These are phyloP conservation scores for Schizophyllum commune DNA, from an alignment of 1,284 basidiomycete species.

Conservation along the genomic window DNA sequence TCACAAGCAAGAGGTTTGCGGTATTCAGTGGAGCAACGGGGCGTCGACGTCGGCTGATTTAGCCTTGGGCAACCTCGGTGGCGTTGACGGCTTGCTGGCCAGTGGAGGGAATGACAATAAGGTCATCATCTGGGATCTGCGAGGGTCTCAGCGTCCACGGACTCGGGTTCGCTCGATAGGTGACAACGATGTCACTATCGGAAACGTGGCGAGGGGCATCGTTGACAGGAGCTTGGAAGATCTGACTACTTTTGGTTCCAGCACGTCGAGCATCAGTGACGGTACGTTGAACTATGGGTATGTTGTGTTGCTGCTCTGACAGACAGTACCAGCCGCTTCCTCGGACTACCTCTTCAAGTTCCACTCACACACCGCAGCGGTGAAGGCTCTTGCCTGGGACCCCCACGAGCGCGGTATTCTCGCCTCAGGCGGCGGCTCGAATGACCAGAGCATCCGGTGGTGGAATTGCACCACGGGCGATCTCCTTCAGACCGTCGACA, in stretches of 20 bases:
- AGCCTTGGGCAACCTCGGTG: constrained; percentile 14
- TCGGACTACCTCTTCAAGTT: constrained; percentile 61
- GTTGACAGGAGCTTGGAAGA: constrained; percentile 15
- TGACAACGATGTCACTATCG: background rate
- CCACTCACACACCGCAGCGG: constrained; percentile 93
- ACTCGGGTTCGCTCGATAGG: constrained; percentile 1
- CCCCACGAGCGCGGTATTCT: constrained; percentile 89
- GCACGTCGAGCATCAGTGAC: background rate
- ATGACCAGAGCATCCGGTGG: constrained; percentile 95
- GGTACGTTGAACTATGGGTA: background rate
- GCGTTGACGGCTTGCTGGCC: constrained; percentile 59
- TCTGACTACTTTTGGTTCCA: constrained; percentile 11
- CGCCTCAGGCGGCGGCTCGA: constrained; percentile 96
- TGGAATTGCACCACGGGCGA: constrained; percentile 94
- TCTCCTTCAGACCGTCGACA: constrained; percentile 82
- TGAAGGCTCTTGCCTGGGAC: constrained; percentile 98
- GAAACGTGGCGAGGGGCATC: constrained; percentile 11
- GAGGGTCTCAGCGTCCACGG: constrained; percentile 39
- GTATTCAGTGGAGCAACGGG: constrained; percentile 80
- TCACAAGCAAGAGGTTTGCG: constrained; percentile 95
- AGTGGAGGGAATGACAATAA: constrained; percentile 99
- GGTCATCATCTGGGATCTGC: constrained; percentile 91
- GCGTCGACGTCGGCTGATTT: constrained; percentile 37
- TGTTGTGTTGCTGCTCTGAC: background rate
- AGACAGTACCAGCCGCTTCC: background rate